Percentiles rank a stretch among this genome's conserved stretches.
Conservation (phyloP, 208 protist genomes). For the Eutreptiella sp. region DNA sequence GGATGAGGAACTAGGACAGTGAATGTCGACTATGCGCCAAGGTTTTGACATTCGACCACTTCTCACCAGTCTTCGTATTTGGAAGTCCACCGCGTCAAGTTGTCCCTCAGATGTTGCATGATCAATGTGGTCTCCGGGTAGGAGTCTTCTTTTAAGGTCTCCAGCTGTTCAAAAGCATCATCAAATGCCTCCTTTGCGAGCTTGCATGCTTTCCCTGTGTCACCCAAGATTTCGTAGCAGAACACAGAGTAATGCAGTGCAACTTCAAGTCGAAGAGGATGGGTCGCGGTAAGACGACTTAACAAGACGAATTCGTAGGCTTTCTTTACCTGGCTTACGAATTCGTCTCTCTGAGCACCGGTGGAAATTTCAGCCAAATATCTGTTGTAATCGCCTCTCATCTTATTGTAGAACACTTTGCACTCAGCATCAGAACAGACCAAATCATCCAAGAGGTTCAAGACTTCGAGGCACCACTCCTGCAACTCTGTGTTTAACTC, state of each 20-base stretch:
- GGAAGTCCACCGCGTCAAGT: conserved; percentile 98
- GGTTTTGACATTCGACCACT: too few species aligned
- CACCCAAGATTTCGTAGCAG: conserved; percentile 98
- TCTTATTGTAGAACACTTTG: conserved; percentile 80
- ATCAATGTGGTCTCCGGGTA: conserved; percentile 98
- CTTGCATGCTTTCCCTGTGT: conserved; percentile 88
- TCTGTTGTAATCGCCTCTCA: conserved; percentile 74
- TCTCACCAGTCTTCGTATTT: too few species aligned
- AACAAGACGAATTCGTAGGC: too few species aligned
- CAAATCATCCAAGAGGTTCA: too few species aligned
- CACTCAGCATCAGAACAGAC: too few species aligned
- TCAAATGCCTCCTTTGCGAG: conserved; percentile 96
- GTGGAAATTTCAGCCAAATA: conserved; percentile 67
- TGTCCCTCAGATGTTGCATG: conserved; percentile 98
- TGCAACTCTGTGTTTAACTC: too few species aligned
- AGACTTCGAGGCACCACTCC: too few species aligned
- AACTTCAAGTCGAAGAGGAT: conserved; percentile 97
- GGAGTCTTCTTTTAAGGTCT: conserved; percentile 92
- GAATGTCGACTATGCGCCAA: too few species aligned
- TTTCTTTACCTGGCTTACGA: too few species aligned
- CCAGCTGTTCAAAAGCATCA: conserved; percentile 89
- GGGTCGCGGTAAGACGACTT: too few species aligned
- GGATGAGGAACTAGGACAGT: too few species aligned
- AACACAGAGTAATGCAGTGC: conserved; percentile 99
- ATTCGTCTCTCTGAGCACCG: conserved; percentile 22